These are phyloP conservation scores for Arthrobotrys iridis DNA, from an alignment of 2,329 filamentous ascomycete species.

Conservation along the genomic window DNA sequence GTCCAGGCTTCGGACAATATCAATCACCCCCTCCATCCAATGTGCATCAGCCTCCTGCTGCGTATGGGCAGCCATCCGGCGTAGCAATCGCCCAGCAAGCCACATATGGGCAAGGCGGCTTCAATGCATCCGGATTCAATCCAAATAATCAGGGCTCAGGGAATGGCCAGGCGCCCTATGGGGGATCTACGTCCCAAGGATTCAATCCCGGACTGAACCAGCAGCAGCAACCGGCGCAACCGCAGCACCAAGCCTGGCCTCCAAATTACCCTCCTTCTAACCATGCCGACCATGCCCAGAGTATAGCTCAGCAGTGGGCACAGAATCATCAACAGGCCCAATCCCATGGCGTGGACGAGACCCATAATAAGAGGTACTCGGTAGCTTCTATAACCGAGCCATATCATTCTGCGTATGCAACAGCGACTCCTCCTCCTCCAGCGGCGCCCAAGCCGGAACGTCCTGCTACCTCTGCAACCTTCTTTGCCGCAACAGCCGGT, in stretches of 20 bases:
- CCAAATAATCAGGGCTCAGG: slow-evolving; percentile 17
- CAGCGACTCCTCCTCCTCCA: slow-evolving; percentile 47
- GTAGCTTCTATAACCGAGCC: slow-evolving; percentile 43
- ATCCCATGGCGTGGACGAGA: slow-evolving; percentile 27
- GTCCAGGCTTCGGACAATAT: slow-evolving; percentile 44
- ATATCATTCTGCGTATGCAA: slow-evolving; percentile 52
- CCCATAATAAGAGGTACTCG: slow-evolving; percentile 41
- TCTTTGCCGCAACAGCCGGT: slow-evolving; percentile 52
- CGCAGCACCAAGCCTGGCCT: slow-evolving; percentile 48
- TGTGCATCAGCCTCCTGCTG: slow-evolving; percentile 34
- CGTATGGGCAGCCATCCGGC: slow-evolving; percentile 37
- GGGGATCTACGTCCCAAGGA: slow-evolving; percentile 19
- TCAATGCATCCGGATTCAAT: slow-evolving; percentile 27
- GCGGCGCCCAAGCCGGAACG: slow-evolving; percentile 51
- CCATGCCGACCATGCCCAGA: slow-evolving; percentile 35
- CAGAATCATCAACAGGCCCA: slow-evolving; percentile 48
- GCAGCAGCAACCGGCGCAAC: slow-evolving; percentile 28
- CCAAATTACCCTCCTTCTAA: slow-evolving; percentile 21
- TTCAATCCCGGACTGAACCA: slow-evolving; percentile 27
- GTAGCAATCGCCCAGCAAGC: slow-evolving; percentile 4
- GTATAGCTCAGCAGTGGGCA: slow-evolving; percentile 51
- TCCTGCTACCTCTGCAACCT: slow-evolving; percentile 50
- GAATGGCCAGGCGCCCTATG: slow-evolving; percentile 12
- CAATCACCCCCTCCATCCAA: slow-evolving; percentile 44
- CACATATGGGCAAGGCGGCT: slow-evolving; percentile 31